These are phyloP conservation scores for Sungouiozyma intestinalis DNA, from an alignment of 805 yeast species.

Conservation along the genomic window DNA sequence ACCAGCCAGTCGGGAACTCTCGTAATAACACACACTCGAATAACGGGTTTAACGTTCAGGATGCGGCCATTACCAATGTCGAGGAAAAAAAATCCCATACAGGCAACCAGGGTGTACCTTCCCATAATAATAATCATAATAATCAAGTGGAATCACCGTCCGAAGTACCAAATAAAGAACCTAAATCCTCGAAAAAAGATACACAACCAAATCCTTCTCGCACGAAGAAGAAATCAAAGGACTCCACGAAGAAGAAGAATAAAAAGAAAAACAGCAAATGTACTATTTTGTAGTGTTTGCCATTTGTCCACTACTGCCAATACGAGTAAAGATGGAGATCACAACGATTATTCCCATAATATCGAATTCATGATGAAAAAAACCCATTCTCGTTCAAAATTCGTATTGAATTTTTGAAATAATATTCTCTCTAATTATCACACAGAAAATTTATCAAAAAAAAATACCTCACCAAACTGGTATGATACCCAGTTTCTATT, in stretches of 20 bases:
- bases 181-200: background rate
- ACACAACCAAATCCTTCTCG: background rate
- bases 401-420: background rate
- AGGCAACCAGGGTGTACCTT: too few relatives aligned
- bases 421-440: background rate
- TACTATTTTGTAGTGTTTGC: too few relatives aligned
- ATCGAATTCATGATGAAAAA: too few relatives aligned
- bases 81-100: too few relatives aligned
- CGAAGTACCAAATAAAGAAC: background rate
- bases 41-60: too few relatives aligned
- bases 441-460: background rate
- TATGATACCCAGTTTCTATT: background rate
- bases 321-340: background rate
- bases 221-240: background rate
- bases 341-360: too few relatives aligned
- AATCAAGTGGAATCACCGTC: background rate
- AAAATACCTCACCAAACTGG: background rate
- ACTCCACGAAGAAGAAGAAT: background rate
- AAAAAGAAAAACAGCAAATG: background rate
- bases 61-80: too few relatives aligned
- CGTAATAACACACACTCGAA: background rate
- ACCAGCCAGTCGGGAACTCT: slow-evolving; percentile 1
- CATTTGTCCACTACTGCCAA: background rate
- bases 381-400: background rate
- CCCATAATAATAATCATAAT: too few relatives aligned